Conservation (phyloP, 2,329 filamentous ascomycete genomes). For the Claviceps africana region DNA sequence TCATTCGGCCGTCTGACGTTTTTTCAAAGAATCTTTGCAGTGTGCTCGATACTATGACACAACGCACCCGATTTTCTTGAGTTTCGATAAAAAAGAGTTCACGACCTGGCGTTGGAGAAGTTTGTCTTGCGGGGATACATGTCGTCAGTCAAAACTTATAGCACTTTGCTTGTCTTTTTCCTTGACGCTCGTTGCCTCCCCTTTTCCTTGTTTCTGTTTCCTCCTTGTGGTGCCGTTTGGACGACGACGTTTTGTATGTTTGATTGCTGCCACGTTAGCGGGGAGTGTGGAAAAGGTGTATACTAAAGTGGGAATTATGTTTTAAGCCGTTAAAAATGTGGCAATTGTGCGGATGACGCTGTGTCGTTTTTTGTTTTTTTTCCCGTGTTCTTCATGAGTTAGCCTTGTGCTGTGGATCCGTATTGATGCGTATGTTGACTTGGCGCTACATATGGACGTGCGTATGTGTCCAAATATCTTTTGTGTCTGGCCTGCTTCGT, state of each 20-base stretch:
- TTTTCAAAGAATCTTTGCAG: slow-evolving; percentile 16
- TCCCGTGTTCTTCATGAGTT: not conserved
- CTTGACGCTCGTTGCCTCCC: not conserved
- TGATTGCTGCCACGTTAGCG: slow-evolving; percentile 1
- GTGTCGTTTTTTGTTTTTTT: no score
- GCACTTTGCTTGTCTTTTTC: slow-evolving; percentile 15
- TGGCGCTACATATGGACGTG: not conserved
- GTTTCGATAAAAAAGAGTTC: slow-evolving; percentile 13
- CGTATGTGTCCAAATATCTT: no score
- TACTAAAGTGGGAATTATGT: slow-evolving; percentile 2
- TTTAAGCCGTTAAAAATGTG: not conserved
- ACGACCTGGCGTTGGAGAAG: slow-evolving; percentile 29
- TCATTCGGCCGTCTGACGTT: slow-evolving; percentile 7
- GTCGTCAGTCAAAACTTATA: slow-evolving; percentile 24
- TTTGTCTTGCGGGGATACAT: slow-evolving; percentile 22
- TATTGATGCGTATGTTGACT: not conserved
- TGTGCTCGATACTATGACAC: slow-evolving; percentile 17
- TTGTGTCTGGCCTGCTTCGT: no score
- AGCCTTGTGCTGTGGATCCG: not conserved
- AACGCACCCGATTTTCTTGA: slow-evolving; percentile 17
- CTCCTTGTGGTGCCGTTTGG: not conserved
- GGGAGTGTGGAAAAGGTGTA: not conserved
- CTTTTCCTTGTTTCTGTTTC: not conserved
- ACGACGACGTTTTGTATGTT: not conserved
- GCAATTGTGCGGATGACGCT: not conserved